These are phyloP conservation scores for Cardiospermum halicacabum DNA, from an alignment of 345 rosid species.

Conservation along the genomic window DNA sequence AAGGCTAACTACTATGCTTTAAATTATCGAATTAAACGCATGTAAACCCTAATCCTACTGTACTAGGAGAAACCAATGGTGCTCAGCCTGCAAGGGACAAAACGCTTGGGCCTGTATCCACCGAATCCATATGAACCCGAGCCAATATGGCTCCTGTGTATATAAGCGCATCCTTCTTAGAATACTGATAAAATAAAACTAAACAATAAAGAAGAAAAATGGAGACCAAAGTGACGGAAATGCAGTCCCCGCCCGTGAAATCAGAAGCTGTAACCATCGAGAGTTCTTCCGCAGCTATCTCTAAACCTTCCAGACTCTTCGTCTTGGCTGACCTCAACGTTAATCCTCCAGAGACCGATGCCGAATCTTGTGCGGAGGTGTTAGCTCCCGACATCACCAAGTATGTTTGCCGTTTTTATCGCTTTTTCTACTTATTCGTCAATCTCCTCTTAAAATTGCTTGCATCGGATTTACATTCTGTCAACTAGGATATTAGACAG, in stretches of 20 bases:
- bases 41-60: too few species aligned
- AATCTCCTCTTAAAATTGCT: not conserved
- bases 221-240: slow-evolving; percentile 23
- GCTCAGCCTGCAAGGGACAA: too few species aligned
- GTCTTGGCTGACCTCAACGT: slow-evolving; percentile 90
- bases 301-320: slow-evolving; percentile 47
- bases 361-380: slow-evolving; percentile 30
- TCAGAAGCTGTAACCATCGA: slow-evolving; percentile 40
- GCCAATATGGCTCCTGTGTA: too few species aligned
- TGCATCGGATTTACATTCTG: not conserved
- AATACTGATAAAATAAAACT: not conserved
- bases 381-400: slow-evolving; percentile 40
- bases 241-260: slow-evolving; percentile 31
- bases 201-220: not conserved
- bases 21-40: too few species aligned
- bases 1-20: too few species aligned
- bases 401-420: slow-evolving; percentile 20
- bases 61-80: too few species aligned
- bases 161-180: not conserved
- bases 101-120: too few species aligned
- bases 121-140: too few species aligned
- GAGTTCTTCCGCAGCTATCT: slow-evolving; percentile 19
- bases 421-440: not conserved
- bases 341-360: slow-evolving; percentile 78
- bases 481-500: not conserved